Evolutionary conservation across 257 asterid genomes (phyloP), one percentile per base, ranked within the genome.

Genomic region (Jacaranda copaia): DNA sequence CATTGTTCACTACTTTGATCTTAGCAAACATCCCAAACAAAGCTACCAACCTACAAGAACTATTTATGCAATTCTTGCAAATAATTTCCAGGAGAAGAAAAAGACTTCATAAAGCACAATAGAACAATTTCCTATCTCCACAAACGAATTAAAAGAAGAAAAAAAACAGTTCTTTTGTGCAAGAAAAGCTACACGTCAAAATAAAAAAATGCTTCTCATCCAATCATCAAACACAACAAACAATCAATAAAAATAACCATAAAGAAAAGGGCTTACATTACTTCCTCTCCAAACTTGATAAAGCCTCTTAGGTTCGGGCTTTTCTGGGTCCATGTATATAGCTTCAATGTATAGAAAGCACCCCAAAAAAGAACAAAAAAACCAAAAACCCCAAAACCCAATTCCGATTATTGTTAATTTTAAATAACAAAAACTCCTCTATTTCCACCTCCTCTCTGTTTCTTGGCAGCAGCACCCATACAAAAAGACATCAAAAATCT

Each of bases 211-310:
- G 45, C 6, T 45, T 74, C 56, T 32, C 35, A 74, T 53, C 61
- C 15, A 48, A 72, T 68, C 68, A 15, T 32, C 61, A 52, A 61
- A 70, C 20, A 19, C 36, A 13, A 25, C 71, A 66, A 78, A 38
- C n/a, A 45, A 61, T 45, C 60, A 25, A 63, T 51, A 35, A 68
- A 56, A 45, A 35, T 11, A 74, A 59, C 6, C n/a, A 70, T 12
- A 15, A 45, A 13, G 39, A 25, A 58, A 11, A 46, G 80, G 75
- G 72, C 92, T 88, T 85, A 93, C 97, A 82, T 93, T 93, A 84
- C 83, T 91, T 59, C 97, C 98, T 77, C 85, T 87, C 98, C 98
- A 93, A 61, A 87, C 90, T 72, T 88, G 96, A 82, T 89, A 89
- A 84, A 91, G 90, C 88, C 85, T 91, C 81, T 52, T 80, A 20